phyloP scores from a whole-genome alignment of 2,329 filamentous ascomycete genomes.

The Pleomassaria siparia region DNA sequence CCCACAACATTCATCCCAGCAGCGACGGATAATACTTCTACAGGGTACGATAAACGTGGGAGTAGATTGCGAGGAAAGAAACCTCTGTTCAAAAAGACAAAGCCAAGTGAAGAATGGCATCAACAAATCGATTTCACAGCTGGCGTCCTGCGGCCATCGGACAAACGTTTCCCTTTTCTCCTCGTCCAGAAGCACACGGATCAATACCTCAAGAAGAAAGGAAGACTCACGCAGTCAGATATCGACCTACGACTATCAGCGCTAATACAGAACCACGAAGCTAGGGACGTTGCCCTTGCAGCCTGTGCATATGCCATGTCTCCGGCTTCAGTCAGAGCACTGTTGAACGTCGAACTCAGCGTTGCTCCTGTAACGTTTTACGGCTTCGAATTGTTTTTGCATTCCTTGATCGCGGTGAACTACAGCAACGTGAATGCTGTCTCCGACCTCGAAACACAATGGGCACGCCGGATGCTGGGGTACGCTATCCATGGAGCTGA shows the following conservation, averaged over 20 bases:
- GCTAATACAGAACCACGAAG: conserved; percentile 23
- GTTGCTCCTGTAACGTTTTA: conserved; percentile 30
- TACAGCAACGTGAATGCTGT: conserved; percentile 22
- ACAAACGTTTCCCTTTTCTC: conserved; percentile 26
- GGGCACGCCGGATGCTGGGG: conserved; percentile 27
- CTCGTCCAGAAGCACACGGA: conserved; percentile 27
- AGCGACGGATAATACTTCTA: conserved; percentile 10
- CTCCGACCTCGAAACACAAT: conserved; percentile 28
- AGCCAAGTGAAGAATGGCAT: conserved; percentile 35
- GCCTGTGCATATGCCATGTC: conserved; percentile 34
- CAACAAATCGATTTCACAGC: conserved; percentile 25
- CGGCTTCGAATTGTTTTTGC: conserved; percentile 30
- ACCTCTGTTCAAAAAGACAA: conserved; percentile 25
- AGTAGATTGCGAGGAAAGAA: conserved; percentile 17
- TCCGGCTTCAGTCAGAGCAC: conserved; percentile 20
- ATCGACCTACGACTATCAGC: conserved; percentile 21
- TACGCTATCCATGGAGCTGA: conserved; percentile 23
- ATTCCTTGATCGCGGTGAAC: conserved; percentile 33
- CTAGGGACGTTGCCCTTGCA: conserved; percentile 32
- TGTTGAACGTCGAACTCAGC: conserved; percentile 26
- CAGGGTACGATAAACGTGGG: conserved; percentile 10
- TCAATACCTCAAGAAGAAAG: conserved; percentile 34
- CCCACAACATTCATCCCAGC: neutral
- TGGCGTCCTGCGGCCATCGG: conserved; percentile 24
- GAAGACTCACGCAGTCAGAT: conserved; percentile 27